A percentile compares a stretch with the other conserved stretches of the same genome.
Conservation (phyloP, 306 rosid genomes). For the Cucumis sativus region Cucumber_9930_V3 NC_026660.2:8789001-8789500, state of each 20-base stretch:
- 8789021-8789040: too few relatives aligned
- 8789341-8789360: slow-evolving; percentile 7
- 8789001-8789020: too few relatives aligned
- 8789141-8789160: too few relatives aligned
- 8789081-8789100: too few relatives aligned
- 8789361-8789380: background rate
- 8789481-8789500: slow-evolving; percentile 6
- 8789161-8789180: too few relatives aligned
- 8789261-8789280: background rate
- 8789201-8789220: too few relatives aligned
- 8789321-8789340: background rate
- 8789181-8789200: too few relatives aligned
- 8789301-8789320: background rate
- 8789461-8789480: background rate
- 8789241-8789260: background rate
- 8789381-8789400: background rate
- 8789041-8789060: too few relatives aligned
- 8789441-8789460: background rate
- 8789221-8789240: too few relatives aligned
- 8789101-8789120: too few relatives aligned
- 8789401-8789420: background rate
- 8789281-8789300: slow-evolving; percentile 17
- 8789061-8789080: too few relatives aligned
- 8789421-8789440: background rate
- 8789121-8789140: too few relatives aligned